Base-by-base conservation (phyloP, 129 eudicot species). In the Arctium lappa region DNA sequence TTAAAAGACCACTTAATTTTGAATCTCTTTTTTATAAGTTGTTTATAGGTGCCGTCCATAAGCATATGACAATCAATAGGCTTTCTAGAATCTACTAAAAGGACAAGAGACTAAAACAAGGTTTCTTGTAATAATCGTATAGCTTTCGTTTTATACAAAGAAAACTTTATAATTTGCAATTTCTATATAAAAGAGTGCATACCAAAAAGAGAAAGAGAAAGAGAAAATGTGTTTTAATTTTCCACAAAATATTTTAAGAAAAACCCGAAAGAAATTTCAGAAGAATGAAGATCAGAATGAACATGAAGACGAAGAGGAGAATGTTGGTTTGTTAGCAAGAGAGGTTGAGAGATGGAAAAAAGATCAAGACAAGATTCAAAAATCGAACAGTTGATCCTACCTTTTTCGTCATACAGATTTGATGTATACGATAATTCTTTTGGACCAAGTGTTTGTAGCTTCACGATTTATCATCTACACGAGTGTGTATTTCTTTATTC, bases 281-380 rank as follows among this genome's bases (percentile, higher is more conserved):
- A 81, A 74, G 44, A 40, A 38, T 10, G 68, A 62, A 44, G 66
- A 73, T 8, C 33, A 16, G 1, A 75, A 81, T 29, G 80, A 68
- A 1, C 11, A 77, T 3, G 33, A 65, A 2, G 85, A 73, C 63
- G 85, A 82, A 6, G 40, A 62, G 18, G 85, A 73, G 31, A 78
- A 75, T 2, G 38, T 60, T 32, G 88, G 88, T 9, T 75, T 85
- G 32, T 80, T 85, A 50, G 78, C 80, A 42, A 85, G 8, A 73
- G 85, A 80, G 73, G 79, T 85, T 68, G 73, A 80, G 65, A 76
- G 75, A 68, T 85, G 85, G 88, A 85, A 79, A 15, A 72, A 86
- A 73, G 72, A 71, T 80, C 70, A 80, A 80, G 78, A 71, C 6
- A 80, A 71, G 78, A 48, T 71, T 34, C 69, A 71, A 62, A 80